Evolutionary conservation across 139 green algal species (phyloP), one percentile per base, ranked within the genome.

Genomic region (Chlorella vulgaris): DNA sequence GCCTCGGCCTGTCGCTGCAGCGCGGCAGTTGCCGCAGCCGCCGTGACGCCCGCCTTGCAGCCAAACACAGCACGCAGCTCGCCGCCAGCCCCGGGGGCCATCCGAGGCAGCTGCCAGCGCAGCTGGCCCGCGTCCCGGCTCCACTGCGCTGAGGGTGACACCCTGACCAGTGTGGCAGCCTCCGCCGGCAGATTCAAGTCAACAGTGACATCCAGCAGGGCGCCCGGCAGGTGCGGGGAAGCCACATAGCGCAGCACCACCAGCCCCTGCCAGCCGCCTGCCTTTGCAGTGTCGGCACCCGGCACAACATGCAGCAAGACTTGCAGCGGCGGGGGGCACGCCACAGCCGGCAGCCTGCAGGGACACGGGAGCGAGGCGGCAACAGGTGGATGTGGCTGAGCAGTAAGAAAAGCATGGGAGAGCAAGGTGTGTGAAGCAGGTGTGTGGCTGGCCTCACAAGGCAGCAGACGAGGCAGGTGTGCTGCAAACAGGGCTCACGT

Each of bases 231-330:
- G 3, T 50, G 22, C 22, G 84, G 83, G 50, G 31, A 55, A 29
- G 79, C 58, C 10, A 53, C 80, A 67, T 83, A 88, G 21, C 79
- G 70, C 79, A 88, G 62, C 58, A 84, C 79, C 55, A 80, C 43
- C 69, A 88, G 35, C 21, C 43, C 69, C 78, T 85, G 53, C 66
- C 76, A 83, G 58, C 28, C 31, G n/a, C 42, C 50, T 15, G 68
- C 36, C 58, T 70, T 65, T 33, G 55, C n/a, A 26, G 50, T n/a
- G 78, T 76, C 60, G 35, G 55, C 7, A 36, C 67, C 62, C 18
- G 47, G 84, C 60, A 73, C 61, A 31, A 83, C n/a, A 22, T 42
- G 66, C 58, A 88, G 43, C 38, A 60, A 43, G 2, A 33, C 36
- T 66, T 83, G 71, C 29, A 88, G 61, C 43, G 84, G 84, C 42